phyloP scores from a whole-genome alignment of 31 red algal genomes.

The Porphyra umbilicalis region DNA sequence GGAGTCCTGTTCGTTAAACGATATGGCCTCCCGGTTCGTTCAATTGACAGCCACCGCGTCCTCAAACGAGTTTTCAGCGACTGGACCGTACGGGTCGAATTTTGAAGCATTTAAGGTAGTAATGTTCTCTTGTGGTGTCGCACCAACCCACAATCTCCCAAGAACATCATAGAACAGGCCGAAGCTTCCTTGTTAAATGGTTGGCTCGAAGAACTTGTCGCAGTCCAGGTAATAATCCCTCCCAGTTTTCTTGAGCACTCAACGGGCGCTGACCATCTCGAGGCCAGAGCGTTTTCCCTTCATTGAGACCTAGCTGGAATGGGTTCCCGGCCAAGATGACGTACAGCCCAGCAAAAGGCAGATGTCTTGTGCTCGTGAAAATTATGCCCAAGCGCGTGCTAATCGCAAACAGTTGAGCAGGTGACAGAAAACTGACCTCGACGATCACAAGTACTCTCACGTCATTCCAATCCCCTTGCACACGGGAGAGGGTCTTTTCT shows the following conservation, averaged over 20 bases:
- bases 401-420: neutral
- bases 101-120: no score
- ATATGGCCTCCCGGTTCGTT: no score
- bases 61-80: no score
- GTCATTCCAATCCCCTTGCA: neutral
- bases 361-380: neutral
- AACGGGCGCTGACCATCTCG: no score
- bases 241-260: no score
- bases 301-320: no score
- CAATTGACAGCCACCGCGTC: no score
- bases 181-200: neutral
- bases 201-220: neutral
- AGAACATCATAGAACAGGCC: neutral
- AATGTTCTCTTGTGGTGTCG: neutral
- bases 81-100: no score
- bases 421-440: neutral
- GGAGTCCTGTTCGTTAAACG: no score
- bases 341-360: neutral
- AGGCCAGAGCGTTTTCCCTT: no score
- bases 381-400: neutral
- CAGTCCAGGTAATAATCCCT: no score
- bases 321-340: neutral
- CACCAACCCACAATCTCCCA: neutral
- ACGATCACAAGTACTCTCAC: neutral
- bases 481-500: neutral